These are phyloP conservation scores for Ceraceosorus bombacis DNA, from an alignment of 1,284 basidiomycete species.

Conservation along the genomic window DNA sequence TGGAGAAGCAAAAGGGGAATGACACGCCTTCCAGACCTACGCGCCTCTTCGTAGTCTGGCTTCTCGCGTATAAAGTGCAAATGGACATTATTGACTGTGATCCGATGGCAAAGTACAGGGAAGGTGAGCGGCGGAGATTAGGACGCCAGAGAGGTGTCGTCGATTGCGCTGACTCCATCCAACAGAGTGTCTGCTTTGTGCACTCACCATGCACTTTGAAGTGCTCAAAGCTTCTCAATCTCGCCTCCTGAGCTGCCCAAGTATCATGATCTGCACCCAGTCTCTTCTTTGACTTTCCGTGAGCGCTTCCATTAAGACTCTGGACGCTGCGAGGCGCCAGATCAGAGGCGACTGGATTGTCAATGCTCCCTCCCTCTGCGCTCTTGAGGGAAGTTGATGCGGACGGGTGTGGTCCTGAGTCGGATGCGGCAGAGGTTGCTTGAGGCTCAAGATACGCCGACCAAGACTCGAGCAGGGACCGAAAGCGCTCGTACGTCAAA, in stretches of 20 bases:
- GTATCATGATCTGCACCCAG: background rate
- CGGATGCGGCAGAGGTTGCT: no score
- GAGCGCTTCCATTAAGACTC: no score
- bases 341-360: no score
- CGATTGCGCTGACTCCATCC: no score
- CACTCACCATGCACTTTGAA: background rate
- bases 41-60: slow-evolving; percentile 5
- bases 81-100: background rate
- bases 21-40: background rate
- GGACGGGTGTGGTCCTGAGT: no score
- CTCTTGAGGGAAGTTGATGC: no score
- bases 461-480: background rate
- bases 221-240: background rate
- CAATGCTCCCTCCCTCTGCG: no score
- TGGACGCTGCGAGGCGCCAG: no score
- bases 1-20: slow-evolving; percentile 32
- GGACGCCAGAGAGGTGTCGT: no score
- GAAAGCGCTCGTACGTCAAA: background rate
- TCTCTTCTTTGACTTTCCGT: background rate
- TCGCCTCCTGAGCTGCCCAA: background rate
- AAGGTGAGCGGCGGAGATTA: no score
- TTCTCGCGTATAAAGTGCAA: slow-evolving; percentile 7
- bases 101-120: no score
- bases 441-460: background rate
- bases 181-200: no score